A percentile compares a stretch with the other conserved stretches of the same genome.
These are phyloP conservation scores for Entomortierella parvispora DNA, from an alignment of 192 early-diverging fungal species.

Conservation along the genomic window DNA sequence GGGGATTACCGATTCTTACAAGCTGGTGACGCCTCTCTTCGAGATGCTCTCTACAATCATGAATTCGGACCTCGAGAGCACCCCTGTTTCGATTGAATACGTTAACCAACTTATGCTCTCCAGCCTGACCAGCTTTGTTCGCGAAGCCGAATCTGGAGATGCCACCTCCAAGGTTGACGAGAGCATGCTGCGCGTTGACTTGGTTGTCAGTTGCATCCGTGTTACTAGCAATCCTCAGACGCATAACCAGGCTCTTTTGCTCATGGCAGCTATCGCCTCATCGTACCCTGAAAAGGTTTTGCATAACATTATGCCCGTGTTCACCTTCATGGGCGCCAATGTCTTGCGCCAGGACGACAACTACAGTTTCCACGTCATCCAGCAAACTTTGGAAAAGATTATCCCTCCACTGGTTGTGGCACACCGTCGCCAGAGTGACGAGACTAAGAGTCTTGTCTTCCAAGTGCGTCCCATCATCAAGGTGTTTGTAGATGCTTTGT, in stretches of 20 bases:
- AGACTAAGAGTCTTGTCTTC: constrained; percentile 41
- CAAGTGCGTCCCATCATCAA: constrained; percentile 82
- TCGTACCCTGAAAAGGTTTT: constrained; percentile 87
- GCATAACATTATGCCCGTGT: constrained; percentile 94
- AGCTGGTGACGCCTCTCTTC: constrained; percentile 76
- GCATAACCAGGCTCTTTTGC: constrained; percentile 86
- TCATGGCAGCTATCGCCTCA: constrained; percentile 88
- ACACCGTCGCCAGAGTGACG: constrained; percentile 52
- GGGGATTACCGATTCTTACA: constrained; percentile 55
- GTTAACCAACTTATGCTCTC: constrained; percentile 87
- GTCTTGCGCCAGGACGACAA: constrained; percentile 95
- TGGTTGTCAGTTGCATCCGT: constrained; percentile 89
- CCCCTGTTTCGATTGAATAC: constrained; percentile 80
- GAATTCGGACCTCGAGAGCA: constrained; percentile 55
- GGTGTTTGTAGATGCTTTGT: constrained; percentile 91
- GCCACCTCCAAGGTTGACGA: constrained; percentile 63
- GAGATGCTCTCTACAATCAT: constrained; percentile 74
- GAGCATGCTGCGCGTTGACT: constrained; percentile 80
- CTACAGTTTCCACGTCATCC: constrained; percentile 96
- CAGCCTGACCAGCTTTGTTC: constrained; percentile 67
- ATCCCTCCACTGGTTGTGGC: constrained; percentile 79
- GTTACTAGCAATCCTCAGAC: constrained; percentile 94
- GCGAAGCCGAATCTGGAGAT: constrained; percentile 39
- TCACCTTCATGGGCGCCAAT: constrained; percentile 98
- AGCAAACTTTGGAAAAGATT: constrained; percentile 87